These are phyloP conservation scores for Daedalea quercina DNA, from an alignment of 768 basidiomycete genomes.

Conservation along the genomic window DNA sequence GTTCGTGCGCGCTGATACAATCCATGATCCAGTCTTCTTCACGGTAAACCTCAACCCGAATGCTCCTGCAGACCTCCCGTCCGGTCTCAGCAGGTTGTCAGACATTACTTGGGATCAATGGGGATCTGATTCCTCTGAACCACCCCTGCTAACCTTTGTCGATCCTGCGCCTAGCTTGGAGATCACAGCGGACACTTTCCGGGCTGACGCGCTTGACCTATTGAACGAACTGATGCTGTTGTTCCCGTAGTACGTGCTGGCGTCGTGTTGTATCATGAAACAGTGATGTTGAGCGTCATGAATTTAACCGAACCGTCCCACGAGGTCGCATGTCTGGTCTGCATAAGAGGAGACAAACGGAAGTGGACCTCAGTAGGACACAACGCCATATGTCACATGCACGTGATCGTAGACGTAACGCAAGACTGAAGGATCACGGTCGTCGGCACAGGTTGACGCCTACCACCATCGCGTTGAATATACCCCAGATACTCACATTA, in stretches of 20 bases:
- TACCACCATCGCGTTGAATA: no score
- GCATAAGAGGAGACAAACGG: no score
- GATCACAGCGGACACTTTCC: constrained; percentile 1
- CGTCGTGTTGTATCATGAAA: neutral
- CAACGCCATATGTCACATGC: no score
- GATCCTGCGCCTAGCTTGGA: neutral
- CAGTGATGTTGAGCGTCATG: no score
- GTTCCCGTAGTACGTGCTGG: neutral
- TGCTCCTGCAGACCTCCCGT: constrained; percentile 5
- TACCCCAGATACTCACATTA: no score
- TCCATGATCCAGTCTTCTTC: constrained; percentile 28
- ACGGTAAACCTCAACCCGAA: constrained; percentile 39
- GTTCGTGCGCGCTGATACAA: neutral
- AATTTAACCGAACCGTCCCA: no score
- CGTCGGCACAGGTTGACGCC: no score
- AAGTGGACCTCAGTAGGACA: no score
- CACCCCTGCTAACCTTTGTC: constrained; percentile 1
- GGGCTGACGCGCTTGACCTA: neutral
- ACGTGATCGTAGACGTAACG: no score
- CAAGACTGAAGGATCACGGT: no score
- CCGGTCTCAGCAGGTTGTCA: neutral
- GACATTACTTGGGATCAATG: constrained; percentile 1
- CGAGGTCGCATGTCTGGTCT: no score
- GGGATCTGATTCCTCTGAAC: neutral
- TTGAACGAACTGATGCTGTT: neutral